Conservation (phyloP, 2,329 filamentous ascomycete genomes). For the Ascomycota sp. region DNA sequence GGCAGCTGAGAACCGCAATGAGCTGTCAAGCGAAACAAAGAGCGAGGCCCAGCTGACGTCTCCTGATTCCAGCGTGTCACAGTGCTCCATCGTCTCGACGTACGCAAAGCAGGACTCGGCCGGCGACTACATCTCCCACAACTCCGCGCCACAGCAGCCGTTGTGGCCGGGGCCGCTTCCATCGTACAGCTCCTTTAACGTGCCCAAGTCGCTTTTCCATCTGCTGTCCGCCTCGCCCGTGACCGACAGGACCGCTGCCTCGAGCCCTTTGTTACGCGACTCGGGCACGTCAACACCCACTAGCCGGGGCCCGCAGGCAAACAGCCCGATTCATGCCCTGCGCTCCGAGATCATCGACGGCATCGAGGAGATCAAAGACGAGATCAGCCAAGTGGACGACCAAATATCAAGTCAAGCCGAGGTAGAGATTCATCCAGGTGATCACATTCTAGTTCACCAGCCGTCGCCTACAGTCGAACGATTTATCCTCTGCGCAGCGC, state of each 20-base stretch:
- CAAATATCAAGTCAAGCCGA: slow-evolving; percentile 79
- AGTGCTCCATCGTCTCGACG: slow-evolving; percentile 12
- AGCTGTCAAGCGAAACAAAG: slow-evolving; percentile 36
- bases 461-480: slow-evolving; percentile 74
- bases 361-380: slow-evolving; percentile 89
- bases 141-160: slow-evolving; percentile 7
- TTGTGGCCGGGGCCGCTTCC: slow-evolving; percentile 39
- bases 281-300: slow-evolving; percentile 49
- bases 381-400: slow-evolving; percentile 80
- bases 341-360: slow-evolving; percentile 83
- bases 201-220: slow-evolving; percentile 67
- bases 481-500: slow-evolving; percentile 71
- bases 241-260: slow-evolving; percentile 14
- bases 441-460: slow-evolving; percentile 77
- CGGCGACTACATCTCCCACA: slow-evolving; percentile 9
- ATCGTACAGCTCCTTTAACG: slow-evolving; percentile 42
- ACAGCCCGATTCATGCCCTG: slow-evolving; percentile 42
- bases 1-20: slow-evolving; percentile 59
- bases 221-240: slow-evolving; percentile 55
- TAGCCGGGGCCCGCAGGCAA: slow-evolving; percentile 14
- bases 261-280: slow-evolving; percentile 24
- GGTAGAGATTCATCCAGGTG: slow-evolving; percentile 81
- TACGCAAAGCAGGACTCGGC: slow-evolving; percentile 14
- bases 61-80: slow-evolving; percentile 14
- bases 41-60: slow-evolving; percentile 22